Evolutionary conservation across 768 basidiomycete genomes (phyloP), one percentile per base, ranked within the genome.

Genomic region (Chiua virens): DNA sequence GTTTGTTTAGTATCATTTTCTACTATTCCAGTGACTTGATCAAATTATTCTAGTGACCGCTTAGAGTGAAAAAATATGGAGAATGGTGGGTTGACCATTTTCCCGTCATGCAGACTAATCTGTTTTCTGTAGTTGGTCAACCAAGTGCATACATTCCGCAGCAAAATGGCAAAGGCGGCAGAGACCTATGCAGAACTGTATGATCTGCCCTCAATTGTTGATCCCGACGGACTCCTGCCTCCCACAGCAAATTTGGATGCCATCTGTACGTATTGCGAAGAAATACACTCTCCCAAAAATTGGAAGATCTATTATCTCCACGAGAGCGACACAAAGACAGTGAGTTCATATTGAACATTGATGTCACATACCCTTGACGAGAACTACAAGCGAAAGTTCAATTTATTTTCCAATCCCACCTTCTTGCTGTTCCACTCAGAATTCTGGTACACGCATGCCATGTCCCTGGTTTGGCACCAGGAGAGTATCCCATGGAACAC

Each of bases 301-400:
- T 45, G 44, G 44, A 17, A 8, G 27, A 45, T 18, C 8, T 45
- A 45, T 36, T 45, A 35, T 45, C 44, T 45, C 35, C 44, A 45
- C 32, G 35, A 36, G 14, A 18, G 5, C 11, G 35, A 45, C 23
- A 3, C 28, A 2, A 3, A 30, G 11, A 15, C 35, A 7, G 44
- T 36, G 35, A 36, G 44, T 25, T 15, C 17, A 6, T 11, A 25
- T 36, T 25, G 23, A 36, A 36, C 34, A n/a, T 30, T 36, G 9
- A 45, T 23, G 17, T 36, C 9, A 11, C 44, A 36, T 17, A 36
- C 28, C 15, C 22, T 36, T 45, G 21, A 45, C 22, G n/a, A 45
- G 32, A 45, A 23, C 4, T n/a, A 36, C 34, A 32, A 45, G 44
- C 6, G 44, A 36, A 22, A 20, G 3, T 25, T 23, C 17, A 25